phyloP scores from a whole-genome alignment of 129 eudicot species.

The Saposhnikovia divaricata region DNA sequence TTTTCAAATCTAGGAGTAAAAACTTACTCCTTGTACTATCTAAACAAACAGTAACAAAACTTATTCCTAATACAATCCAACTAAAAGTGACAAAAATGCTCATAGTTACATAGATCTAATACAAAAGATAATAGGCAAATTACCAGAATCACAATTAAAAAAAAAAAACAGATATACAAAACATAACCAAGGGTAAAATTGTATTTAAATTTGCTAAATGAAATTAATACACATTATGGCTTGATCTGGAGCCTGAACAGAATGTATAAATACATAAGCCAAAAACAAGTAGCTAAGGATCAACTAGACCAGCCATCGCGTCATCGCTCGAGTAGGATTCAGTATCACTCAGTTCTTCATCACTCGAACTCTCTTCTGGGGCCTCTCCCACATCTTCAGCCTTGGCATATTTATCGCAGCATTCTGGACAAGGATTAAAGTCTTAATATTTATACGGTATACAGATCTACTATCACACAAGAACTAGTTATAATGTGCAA shows the following conservation, averaged over 20 bases:
- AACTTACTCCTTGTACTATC: too few species aligned
- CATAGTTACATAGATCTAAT: too few species aligned
- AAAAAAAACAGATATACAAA: background rate
- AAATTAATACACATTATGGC: background rate
- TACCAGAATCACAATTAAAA: background rate
- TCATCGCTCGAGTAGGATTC: slow-evolving; percentile 78
- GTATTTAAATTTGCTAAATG: background rate
- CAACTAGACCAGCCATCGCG: slow-evolving; percentile 63
- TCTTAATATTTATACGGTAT: background rate
- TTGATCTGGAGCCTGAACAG: background rate
- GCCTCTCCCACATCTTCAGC: slow-evolving; percentile 70
- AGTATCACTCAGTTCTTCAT: slow-evolving; percentile 71
- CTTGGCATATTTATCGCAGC: slow-evolving; percentile 75
- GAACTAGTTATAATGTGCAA: background rate
- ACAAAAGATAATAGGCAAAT: too few species aligned
- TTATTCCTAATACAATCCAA: too few species aligned
- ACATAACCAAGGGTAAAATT: background rate
- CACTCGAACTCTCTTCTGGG: slow-evolving; percentile 68
- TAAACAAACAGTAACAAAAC: too few species aligned
- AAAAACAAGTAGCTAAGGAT: slow-evolving; percentile 29
- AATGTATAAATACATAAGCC: background rate
- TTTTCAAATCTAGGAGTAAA: too few species aligned
- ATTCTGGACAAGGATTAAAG: slow-evolving; percentile 45
- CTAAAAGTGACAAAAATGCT: too few species aligned
- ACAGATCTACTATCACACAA: background rate